These are phyloP conservation scores for Cynara cardunculus DNA, from an alignment of 129 eudicot genomes.

Conservation along the genomic window DNA sequence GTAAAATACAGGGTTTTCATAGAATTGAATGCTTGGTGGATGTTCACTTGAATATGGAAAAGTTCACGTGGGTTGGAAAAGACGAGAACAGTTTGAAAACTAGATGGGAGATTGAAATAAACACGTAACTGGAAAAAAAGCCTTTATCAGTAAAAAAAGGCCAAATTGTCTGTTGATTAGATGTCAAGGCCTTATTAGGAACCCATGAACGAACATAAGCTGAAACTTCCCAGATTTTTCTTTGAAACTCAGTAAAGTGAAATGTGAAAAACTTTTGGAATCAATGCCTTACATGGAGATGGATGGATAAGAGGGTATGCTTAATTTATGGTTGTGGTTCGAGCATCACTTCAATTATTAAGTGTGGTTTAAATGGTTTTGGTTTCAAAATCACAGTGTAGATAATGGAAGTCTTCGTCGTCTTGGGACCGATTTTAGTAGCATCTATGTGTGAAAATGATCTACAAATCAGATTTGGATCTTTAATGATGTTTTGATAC, in stretches of 20 bases:
- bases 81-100: neutral
- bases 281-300: slow-evolving; percentile 26
- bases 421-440: neutral
- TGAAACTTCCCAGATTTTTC: neutral
- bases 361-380: neutral
- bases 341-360: slow-evolving; percentile 5
- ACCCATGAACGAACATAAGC: neutral
- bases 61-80: neutral
- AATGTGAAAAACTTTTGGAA: slow-evolving; percentile 11
- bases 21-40: neutral
- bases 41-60: neutral
- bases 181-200: neutral
- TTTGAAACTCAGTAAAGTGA: neutral
- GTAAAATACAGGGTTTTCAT: neutral
- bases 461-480: neutral
- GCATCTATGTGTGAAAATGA: neutral
- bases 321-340: slow-evolving; percentile 16
- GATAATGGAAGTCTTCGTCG: neutral
- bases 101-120: neutral
- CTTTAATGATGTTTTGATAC: neutral
- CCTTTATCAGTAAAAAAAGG: neutral
- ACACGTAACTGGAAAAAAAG: neutral
- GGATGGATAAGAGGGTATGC: slow-evolving; percentile 21
- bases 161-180: neutral
- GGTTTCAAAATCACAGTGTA: neutral